These are phyloP conservation scores for Penicillium desertorum DNA, from an alignment of 495 filamentous ascomycete species.

Conservation along the genomic window DNA sequence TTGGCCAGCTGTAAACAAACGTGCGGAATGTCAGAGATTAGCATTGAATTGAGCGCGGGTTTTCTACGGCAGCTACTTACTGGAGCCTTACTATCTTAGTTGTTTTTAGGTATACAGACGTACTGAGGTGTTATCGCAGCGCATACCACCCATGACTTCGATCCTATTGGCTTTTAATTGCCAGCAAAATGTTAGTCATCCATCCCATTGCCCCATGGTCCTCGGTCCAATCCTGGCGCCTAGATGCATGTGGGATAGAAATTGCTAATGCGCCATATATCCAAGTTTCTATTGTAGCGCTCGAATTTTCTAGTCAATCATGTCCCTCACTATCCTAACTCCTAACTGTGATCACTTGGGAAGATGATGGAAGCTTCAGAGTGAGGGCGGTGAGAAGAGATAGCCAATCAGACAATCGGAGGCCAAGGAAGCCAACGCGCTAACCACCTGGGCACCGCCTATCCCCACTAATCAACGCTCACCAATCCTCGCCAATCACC, in stretches of 20 bases:
- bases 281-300: background rate
- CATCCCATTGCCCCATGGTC: background rate
- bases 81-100: background rate
- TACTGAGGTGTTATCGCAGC: background rate
- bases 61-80: background rate
- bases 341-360: background rate
- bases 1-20: background rate
- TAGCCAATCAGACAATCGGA: background rate
- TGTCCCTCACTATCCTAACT: background rate
- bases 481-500: conserved; percentile 23
- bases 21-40: background rate
- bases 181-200: background rate
- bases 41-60: background rate
- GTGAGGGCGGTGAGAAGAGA: too few species aligned
- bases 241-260: background rate
- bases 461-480: background rate
- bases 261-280: background rate
- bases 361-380: background rate
- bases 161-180: background rate
- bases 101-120: background rate
- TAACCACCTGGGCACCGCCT: background rate
- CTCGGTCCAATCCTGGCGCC: background rate
- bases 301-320: background rate
- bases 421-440: background rate
- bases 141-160: background rate